Percentiles rank a stretch among this genome's conserved stretches.
Conservation (phyloP, 495 filamentous ascomycete species). For the Daldinia childiae region DNA sequence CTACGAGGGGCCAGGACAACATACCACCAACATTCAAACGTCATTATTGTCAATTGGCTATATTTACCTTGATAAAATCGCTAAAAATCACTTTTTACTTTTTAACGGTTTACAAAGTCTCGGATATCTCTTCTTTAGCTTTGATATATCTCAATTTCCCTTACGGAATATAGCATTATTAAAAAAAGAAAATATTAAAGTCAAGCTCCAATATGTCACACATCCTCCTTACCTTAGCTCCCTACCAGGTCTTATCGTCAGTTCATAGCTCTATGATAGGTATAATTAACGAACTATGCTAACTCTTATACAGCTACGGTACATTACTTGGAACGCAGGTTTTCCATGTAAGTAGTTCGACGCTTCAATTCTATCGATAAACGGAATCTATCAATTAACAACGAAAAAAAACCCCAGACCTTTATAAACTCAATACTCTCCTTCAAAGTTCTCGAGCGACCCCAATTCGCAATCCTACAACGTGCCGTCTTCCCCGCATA, state of each 20-base stretch:
- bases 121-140: not conserved
- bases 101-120: not conserved
- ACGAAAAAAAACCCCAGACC: slow-evolving; percentile 57
- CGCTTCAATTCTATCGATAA: not conserved
- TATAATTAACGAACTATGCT: slow-evolving; percentile 9
- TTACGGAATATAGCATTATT: too few species aligned
- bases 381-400: slow-evolving; percentile 10
- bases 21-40: slow-evolving; percentile 29
- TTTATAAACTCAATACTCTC: slow-evolving; percentile 81
- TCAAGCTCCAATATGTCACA: slow-evolving; percentile 36
- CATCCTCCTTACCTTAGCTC: slow-evolving; percentile 66
- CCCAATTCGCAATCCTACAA: slow-evolving; percentile 84
- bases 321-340: slow-evolving; percentile 80
- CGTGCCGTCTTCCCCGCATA: slow-evolving; percentile 83
- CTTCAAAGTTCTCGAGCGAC: slow-evolving; percentile 76
- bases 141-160: not conserved
- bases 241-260: slow-evolving; percentile 82
- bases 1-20: slow-evolving; percentile 21
- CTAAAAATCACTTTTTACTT: slow-evolving; percentile 9
- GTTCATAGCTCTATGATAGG: slow-evolving; percentile 24
- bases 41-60: slow-evolving; percentile 16
- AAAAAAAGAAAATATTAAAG: too few species aligned
- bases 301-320: slow-evolving; percentile 68
- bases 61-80: slow-evolving; percentile 16
- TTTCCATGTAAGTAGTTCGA: slow-evolving; percentile 69